These are phyloP conservation scores for Arabis alpina DNA, from an alignment of 345 rosid species.

Conservation along the genomic window DNA sequence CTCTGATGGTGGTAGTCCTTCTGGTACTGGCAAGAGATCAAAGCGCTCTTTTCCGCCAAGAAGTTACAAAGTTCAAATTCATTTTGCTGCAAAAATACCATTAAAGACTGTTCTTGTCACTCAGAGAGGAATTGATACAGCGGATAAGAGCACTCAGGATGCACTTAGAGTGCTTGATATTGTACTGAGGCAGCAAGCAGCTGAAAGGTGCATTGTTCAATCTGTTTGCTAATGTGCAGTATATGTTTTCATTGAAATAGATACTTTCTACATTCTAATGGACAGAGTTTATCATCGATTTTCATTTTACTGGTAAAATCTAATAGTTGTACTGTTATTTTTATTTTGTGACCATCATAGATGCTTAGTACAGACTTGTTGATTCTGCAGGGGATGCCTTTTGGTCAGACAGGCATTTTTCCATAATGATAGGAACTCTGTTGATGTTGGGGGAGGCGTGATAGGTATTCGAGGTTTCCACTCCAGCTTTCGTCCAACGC, in stretches of 20 bases:
- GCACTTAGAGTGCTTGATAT: slow-evolving; percentile 84
- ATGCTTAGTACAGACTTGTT: slow-evolving; percentile 32
- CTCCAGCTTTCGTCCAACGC: slow-evolving; percentile 85
- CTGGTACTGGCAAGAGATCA: slow-evolving; percentile 54
- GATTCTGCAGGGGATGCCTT: slow-evolving; percentile 72
- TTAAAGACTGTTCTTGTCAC: slow-evolving; percentile 55
- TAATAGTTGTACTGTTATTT: slow-evolving; percentile 15
- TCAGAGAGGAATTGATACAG: slow-evolving; percentile 51
- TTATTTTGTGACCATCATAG: slow-evolving; percentile 16
- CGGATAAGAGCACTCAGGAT: slow-evolving; percentile 58
- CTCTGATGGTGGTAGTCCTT: slow-evolving; percentile 46
- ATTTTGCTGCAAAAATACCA: slow-evolving; percentile 65
- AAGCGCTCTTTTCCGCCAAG: slow-evolving; percentile 60
- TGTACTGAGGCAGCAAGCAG: slow-evolving; percentile 81
- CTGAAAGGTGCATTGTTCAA: slow-evolving; percentile 53
- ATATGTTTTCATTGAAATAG: neutral
- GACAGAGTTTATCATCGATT: slow-evolving; percentile 2
- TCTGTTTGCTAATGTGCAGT: slow-evolving; percentile 18
- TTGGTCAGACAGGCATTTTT: slow-evolving; percentile 89
- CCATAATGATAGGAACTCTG: slow-evolving; percentile 50
- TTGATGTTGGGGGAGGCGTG: slow-evolving; percentile 76
- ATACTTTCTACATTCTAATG: slow-evolving; percentile 14
- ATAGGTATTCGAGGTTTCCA: slow-evolving; percentile 74
- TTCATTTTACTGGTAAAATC: slow-evolving; percentile 19
- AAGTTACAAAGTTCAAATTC: slow-evolving; percentile 59